Base-by-base conservation (phyloP, 345 rosid genomes). In the Murraya koenigii region DNA sequence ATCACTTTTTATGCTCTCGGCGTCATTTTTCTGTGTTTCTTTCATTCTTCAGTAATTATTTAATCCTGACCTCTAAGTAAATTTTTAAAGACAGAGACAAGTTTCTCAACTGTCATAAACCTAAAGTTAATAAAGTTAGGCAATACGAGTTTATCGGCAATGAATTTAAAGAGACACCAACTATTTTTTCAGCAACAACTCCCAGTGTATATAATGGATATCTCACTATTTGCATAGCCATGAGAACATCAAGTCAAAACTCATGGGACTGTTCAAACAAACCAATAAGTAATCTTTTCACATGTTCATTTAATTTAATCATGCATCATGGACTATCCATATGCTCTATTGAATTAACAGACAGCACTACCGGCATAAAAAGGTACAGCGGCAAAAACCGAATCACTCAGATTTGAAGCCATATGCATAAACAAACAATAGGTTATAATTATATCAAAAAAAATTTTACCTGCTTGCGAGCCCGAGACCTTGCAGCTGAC, bases 401-500 rank as follows among this genome's bases (percentile, higher is more conserved):
- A 33, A 8, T 38, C n/a, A 28, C n/a, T 44, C 35, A 30, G 41
- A 67, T 30, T 33, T 19, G 58, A 60, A 79, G 30, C 58, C 47
- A 49, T 44, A 77, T 17, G 67, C 58, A 62, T 19, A 69, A 62
- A n/a, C 15, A 11, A 78, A 26, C 25, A 77, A 47, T 68, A 39
- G 69, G 77, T 47, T 52, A 79, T 1, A 38, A 68, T 41, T 33
- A 71, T 59, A 17, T 76, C 7, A 66, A 81, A 60, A 20, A n/a
- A 69, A 77, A 59, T 80, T 78, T 87, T 79, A 94, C 99, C 90
- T 96, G 99, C 85, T 96, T 96, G 56, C 99, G 99, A 79, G 99
- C 99, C 6, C 99, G 91, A 38, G 99, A 96, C 73, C 98, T 88
- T 47, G 99, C 98, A 85, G 99, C 99, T 19, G 99, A 94, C 82